These are phyloP conservation scores for Aegilops sharonensis DNA, from an alignment of 176 grass and related monocot species.

Conservation along the genomic window DNA sequence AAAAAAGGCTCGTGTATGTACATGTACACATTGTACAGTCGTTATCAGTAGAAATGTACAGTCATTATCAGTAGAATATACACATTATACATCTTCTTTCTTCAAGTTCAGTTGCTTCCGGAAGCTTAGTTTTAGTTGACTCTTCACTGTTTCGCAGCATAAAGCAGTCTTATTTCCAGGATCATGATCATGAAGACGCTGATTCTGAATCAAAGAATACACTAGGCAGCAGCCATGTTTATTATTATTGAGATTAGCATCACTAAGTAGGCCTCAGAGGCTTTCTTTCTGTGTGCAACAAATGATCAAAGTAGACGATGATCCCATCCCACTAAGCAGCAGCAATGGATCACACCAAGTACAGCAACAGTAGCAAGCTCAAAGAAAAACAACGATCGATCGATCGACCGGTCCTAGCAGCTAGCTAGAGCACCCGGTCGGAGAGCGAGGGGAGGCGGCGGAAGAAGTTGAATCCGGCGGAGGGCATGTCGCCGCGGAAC, in stretches of 20 bases:
- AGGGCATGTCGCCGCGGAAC: constrained; percentile 95
- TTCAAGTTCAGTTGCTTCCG: no score
- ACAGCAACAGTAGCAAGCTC: not conserved
- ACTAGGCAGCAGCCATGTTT: constrained; percentile 21
- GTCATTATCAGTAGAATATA: no score
- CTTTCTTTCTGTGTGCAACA: constrained; percentile 25
- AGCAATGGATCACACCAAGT: constrained; percentile 4
- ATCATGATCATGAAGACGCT: not conserved
- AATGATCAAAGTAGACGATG: constrained; percentile 26
- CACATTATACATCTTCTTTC: no score
- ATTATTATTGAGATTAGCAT: constrained; percentile 21
- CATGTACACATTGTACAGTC: no score
- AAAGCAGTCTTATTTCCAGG: no score
- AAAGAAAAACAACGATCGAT: no score
- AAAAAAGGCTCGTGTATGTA: no score
- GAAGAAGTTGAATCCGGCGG: constrained; percentile 92
- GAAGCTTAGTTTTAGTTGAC: no score
- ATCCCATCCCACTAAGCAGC: not conserved
- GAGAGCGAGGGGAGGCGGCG: constrained; percentile 77
- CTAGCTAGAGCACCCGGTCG: constrained; percentile 64
- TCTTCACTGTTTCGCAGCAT: no score
- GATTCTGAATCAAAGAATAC: constrained; percentile 30
- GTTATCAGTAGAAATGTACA: no score
- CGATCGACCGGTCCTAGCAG: not conserved
- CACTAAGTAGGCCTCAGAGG: constrained; percentile 23